Percentiles rank a stretch among this genome's conserved stretches.
Conservation (phyloP, 192 early-diverging fungal genomes). For the Coemansia sp. region DNA sequence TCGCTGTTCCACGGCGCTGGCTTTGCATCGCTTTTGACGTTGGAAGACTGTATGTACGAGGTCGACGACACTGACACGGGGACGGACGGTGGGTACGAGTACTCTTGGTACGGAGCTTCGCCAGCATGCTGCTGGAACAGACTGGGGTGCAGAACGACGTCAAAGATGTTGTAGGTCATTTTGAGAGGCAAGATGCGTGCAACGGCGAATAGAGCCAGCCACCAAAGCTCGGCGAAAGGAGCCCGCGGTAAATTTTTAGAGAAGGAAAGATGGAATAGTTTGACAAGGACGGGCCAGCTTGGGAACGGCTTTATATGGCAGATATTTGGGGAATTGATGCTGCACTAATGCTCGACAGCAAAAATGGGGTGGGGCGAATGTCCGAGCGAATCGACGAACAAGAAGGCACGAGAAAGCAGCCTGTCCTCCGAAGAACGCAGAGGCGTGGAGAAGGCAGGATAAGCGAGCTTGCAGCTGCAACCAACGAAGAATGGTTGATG, state of each 20-base stretch:
- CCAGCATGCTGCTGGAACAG: constrained; percentile 31
- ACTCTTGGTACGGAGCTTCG: constrained; percentile 10
- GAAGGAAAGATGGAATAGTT: not conserved
- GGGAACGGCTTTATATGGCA: not conserved
- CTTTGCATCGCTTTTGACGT: not conserved
- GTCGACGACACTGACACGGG: constrained; percentile 4
- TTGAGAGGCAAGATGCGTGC: not conserved
- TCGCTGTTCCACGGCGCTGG: constrained; percentile 27
- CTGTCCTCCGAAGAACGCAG: not conserved
- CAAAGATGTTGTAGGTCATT: constrained; percentile 48
- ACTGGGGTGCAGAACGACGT: constrained; percentile 50
- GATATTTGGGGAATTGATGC: not conserved
- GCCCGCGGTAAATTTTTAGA: not conserved
- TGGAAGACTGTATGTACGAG: not conserved
- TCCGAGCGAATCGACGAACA: constrained; percentile 4
- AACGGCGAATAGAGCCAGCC: not conserved
- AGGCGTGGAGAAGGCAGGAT: not conserved
- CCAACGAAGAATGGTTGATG: constrained; percentile 7
- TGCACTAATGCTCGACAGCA: not conserved
- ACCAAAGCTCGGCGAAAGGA: not conserved
- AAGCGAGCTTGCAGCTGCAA: constrained; percentile 1
- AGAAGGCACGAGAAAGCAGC: constrained; percentile 1
- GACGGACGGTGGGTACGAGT: constrained; percentile 2
- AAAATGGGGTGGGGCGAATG: not conserved
- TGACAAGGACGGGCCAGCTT: not conserved